Evolutionary conservation across 1,284 basidiomycete genomes (phyloP), one percentile per base, ranked within the genome.

Genomic region (Ceratobasidium sp.): DNA sequence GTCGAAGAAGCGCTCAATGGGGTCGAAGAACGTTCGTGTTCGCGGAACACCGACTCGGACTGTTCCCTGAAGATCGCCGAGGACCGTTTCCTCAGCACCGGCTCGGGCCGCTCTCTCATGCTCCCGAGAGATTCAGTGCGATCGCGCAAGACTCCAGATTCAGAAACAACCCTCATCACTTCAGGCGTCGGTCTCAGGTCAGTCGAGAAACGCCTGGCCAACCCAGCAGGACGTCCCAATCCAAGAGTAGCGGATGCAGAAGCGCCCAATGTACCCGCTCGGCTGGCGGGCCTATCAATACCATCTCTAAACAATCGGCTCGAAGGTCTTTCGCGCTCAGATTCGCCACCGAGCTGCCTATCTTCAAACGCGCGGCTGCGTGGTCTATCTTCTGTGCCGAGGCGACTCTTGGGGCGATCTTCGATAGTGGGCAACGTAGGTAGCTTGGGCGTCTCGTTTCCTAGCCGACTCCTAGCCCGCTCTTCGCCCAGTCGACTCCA

Each of bases 271-370:
- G 23, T 29, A 47, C 44, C 23, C 46, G 27, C 60, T 4, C 60
- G 60, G 27, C 60, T 64, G n/a, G 49, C 33, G 14, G 60, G 60
- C 6, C 60, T 47, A 33, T 64, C 60, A 36, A 44, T 44, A 6
- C 52, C 60, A 19, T 64, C 60, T 36, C 27, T 64, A 25, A 64
- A 64, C 16, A 64, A 16, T 25, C 60, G 49, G 23, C 60, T 64
- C 25, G 60, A 30, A 14, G 60, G 60, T 23, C 60, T 25, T 33
- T 64, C 60, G 13, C 56, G 56, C 16, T 58, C 56, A 41, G 21
- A 42, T 29, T 58, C 56, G 13, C 23, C 27, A 2, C 23, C 42
- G 29, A 46, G 42, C 16, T 41, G 39, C 16, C 42, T 16, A 14
- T 58, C 56, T 16, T 23, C 25, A 9, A 58, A 39, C 29, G 41